Evolutionary conservation across 805 yeast species (phyloP).

Genomic region (Yamadazyma takamatsuzukensis): DNA sequence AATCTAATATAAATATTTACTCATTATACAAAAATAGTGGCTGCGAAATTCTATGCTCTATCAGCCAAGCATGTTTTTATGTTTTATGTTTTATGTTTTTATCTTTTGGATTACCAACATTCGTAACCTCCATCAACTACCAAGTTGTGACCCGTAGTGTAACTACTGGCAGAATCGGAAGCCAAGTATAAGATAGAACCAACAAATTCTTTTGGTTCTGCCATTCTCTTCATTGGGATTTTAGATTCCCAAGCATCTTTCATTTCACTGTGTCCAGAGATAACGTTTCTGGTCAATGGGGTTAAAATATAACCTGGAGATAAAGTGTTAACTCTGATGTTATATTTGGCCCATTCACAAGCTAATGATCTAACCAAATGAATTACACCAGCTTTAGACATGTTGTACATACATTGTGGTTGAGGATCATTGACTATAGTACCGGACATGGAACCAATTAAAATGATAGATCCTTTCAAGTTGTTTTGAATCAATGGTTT

Average conservation of each 20-base stretch:
- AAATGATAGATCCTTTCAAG: slow-evolving; percentile 56
- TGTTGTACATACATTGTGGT: slow-evolving; percentile 76
- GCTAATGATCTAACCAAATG: slow-evolving; percentile 75
- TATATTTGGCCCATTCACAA: slow-evolving; percentile 76
- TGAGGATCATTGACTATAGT: slow-evolving; percentile 75
- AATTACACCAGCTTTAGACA: slow-evolving; percentile 84
- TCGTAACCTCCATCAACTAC: slow-evolving; percentile 86
- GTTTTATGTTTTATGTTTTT: background rate
- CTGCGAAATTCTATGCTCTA: too few species aligned
- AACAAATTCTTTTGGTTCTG: slow-evolving; percentile 78
- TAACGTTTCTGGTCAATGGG: slow-evolving; percentile 71
- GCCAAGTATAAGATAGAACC: slow-evolving; percentile 75
- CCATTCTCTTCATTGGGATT: slow-evolving; percentile 79
- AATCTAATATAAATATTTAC: slow-evolving; percentile 1
- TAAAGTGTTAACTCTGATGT: slow-evolving; percentile 72
- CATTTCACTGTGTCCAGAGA: slow-evolving; percentile 56
- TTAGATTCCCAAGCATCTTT: slow-evolving; percentile 69
- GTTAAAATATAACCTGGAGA: slow-evolving; percentile 81
- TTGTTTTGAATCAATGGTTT: slow-evolving; percentile 58
- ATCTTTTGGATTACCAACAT: slow-evolving; percentile 75
- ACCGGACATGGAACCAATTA: slow-evolving; percentile 80
- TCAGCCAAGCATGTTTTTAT: too few species aligned
- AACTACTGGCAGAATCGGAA: slow-evolving; percentile 63
- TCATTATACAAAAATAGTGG: too few species aligned
- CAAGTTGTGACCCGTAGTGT: slow-evolving; percentile 81